Base-by-base conservation (phyloP, 2,329 filamentous ascomycete genomes). In the Cercospora sojina region DNA sequence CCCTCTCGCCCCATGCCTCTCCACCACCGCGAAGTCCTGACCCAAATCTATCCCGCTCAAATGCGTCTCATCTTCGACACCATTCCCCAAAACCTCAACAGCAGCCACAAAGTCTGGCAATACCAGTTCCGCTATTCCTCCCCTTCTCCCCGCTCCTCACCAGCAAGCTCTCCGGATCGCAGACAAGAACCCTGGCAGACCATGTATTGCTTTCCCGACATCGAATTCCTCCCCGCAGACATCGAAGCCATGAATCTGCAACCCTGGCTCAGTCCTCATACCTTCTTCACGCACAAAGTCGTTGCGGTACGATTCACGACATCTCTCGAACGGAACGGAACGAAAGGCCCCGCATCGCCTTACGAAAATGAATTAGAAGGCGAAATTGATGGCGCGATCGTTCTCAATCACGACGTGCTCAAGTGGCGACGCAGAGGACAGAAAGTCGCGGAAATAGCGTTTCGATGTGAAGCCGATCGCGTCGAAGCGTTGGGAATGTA, bases 131-230 rank as follows among this genome's bases (percentile, higher is more conserved):
- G 61, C 68, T 64, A 64, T 31, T 29, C 51, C 3, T 56, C 51
- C 7, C 13, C 51, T 16, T 23, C 47, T 27, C 18, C 51, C 5
- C 23, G 20, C 25, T 55, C 51, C 5, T 55, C 51, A 3, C 51
- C 51, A 25, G 7, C 51, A 55, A 29, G 23, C 12, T 47, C 41
- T 1, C 41, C 41, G 9, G n/a, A 23, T 47, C 18, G 62, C 77
- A 0, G 77, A 82, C 0, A 79, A 77, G 49, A 79, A 81, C 2
- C n/a, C 43, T 93, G 88, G 86, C 79, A 82, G 29, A 79, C 85
- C 1, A 84, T 82, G 66, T 91, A 91, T 76, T 85, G 83, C 67
- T 93, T 92, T 75, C 83, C 84, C 2, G 86, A 90, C 62, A 78
- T 84, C 20, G 88, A 91, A 76, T 91, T 90, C 76, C 75, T 85